phyloP scores from a whole-genome alignment of 768 basidiomycete genomes.

The Mycena chlorophos region DNA sequence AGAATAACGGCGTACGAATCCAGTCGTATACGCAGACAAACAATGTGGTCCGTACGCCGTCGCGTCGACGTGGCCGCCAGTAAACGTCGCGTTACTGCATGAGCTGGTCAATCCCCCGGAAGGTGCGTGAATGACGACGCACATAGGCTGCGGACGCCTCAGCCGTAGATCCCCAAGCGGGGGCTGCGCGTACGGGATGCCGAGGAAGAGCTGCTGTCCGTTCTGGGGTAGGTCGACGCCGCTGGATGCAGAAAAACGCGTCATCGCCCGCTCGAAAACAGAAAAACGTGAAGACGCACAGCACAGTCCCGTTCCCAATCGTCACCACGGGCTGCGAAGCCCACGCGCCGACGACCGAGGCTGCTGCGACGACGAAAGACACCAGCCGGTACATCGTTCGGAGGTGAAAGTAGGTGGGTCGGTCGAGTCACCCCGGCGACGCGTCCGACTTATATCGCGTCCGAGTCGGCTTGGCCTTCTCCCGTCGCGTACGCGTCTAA shows the following conservation, averaged over 20 bases:
- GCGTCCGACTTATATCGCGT: too few relatives aligned
- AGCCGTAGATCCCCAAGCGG: slow-evolving; percentile 40
- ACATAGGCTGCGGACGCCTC: slow-evolving; percentile 19
- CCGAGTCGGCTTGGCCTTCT: too few relatives aligned
- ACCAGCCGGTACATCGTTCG: too few relatives aligned
- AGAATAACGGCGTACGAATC: not conserved
- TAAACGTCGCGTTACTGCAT: not conserved
- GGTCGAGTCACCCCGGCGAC: too few relatives aligned
- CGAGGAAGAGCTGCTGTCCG: slow-evolving; percentile 28
- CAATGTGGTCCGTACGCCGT: slow-evolving; percentile 1
- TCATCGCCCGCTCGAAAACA: not conserved
- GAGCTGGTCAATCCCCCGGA: not conserved
- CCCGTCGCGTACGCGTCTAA: too few relatives aligned
- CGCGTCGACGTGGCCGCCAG: not conserved
- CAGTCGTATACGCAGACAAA: not conserved
- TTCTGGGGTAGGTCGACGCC: slow-evolving; percentile 3
- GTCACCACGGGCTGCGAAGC: too few relatives aligned
- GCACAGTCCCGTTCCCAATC: too few relatives aligned
- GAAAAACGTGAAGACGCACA: too few relatives aligned
- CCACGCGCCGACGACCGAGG: too few relatives aligned
- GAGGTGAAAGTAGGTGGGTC: too few relatives aligned
- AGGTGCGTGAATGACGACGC: not conserved
- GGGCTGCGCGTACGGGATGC: slow-evolving; percentile 46
- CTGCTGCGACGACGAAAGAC: too few relatives aligned
- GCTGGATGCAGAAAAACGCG: not conserved